Conservation (phyloP, 352 stramenopile species). For the Globisporangium paroecandrum region DNA sequence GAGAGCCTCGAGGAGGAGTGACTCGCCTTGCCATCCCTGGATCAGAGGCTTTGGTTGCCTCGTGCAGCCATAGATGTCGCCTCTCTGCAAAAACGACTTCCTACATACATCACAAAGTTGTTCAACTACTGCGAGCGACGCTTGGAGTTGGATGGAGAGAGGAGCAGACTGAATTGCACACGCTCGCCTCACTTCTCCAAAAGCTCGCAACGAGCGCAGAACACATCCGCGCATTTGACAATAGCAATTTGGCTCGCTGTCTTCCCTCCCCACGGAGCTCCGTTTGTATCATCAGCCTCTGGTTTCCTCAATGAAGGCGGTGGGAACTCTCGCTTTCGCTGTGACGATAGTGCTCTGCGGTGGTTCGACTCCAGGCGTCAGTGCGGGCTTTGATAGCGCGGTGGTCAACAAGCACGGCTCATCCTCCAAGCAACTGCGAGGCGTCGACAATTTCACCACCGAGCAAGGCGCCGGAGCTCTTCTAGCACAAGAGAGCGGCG, state of each 20-base stretch:
- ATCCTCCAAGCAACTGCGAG: slow-evolving; percentile 8
- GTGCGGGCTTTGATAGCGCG: not conserved
- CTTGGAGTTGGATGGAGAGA: not conserved
- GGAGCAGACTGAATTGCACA: not conserved
- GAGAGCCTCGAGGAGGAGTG: not conserved
- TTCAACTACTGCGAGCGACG: not conserved
- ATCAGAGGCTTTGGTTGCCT: not conserved
- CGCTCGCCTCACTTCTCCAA: not conserved
- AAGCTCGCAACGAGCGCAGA: not conserved
- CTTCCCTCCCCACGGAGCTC: not conserved
- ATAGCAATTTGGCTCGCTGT: not conserved
- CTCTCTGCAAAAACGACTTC: not conserved
- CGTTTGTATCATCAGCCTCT: not conserved
- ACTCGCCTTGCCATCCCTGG: not conserved
- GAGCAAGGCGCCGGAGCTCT: not conserved
- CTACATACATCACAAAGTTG: not conserved
- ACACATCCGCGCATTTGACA: not conserved
- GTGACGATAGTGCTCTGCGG: not conserved
- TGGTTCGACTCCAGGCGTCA: not conserved
- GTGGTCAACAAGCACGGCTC: not conserved
- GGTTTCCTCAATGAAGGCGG: not conserved
- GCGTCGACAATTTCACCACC: not conserved
- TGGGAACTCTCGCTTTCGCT: not conserved
- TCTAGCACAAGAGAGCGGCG: not conserved
- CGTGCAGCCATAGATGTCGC: not conserved